Percentiles rank a stretch among this genome's conserved stretches.
phyloP scores from a whole-genome alignment of 352 stramenopile genomes.

The Phytophthora colocasiae region DNA sequence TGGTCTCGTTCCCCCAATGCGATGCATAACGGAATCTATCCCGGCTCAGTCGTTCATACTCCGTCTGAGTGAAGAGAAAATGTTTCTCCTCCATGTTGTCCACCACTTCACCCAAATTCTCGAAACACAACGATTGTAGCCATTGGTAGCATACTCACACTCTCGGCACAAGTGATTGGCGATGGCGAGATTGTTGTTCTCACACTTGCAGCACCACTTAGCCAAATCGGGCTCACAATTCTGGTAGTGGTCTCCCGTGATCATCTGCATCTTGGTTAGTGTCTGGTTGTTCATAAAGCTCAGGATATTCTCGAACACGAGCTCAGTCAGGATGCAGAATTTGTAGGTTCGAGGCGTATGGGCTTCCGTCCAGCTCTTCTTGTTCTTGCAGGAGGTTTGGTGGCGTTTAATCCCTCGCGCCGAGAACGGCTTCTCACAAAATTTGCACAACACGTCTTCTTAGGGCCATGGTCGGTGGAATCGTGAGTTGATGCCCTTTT shows the following conservation, averaged over 20 bases:
- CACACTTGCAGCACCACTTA: constrained; percentile 22
- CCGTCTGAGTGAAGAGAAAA: neutral
- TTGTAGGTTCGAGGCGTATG: constrained; percentile 5
- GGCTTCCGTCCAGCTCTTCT: neutral
- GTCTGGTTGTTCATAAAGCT: constrained; percentile 25
- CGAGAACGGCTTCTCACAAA: neutral
- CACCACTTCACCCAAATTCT: too few relatives aligned
- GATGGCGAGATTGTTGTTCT: constrained; percentile 18
- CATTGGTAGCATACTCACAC: neutral
- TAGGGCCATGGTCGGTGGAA: too few relatives aligned
- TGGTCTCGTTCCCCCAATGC: too few relatives aligned
- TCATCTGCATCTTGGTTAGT: constrained; percentile 19
- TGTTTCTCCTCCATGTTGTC: neutral
- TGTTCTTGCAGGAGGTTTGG: constrained; percentile 4
- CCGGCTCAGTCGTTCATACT: neutral
- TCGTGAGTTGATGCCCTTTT: too few relatives aligned
- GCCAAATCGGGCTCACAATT: constrained; percentile 6
- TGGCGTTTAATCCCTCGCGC: neutral
- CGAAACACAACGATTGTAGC: neutral
- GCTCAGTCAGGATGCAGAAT: constrained; percentile 13
- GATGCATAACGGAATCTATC: neutral
- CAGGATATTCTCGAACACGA: constrained; percentile 18
- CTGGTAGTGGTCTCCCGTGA: constrained; percentile 18
- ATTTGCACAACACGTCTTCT: neutral
- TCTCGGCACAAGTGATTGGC: neutral